These are phyloP conservation scores for Fusarium multiceps DNA, from an alignment of 2,329 filamentous ascomycete species.

Conservation along the genomic window DNA sequence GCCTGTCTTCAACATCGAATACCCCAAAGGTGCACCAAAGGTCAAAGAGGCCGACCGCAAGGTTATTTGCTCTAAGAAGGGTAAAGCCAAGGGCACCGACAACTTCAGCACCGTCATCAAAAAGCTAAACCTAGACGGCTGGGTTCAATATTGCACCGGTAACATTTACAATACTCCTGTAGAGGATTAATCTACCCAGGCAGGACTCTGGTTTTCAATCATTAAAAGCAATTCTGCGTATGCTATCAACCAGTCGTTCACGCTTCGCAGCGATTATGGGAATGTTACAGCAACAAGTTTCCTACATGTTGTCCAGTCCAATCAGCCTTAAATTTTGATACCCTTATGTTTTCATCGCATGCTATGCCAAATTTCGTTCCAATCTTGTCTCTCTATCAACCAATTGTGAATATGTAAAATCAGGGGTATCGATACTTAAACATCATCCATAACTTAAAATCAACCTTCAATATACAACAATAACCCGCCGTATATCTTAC, in stretches of 20 bases:
- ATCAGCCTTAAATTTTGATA: conserved; percentile 1
- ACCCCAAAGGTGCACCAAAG: conserved; percentile 63
- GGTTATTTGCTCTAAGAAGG: conserved; percentile 57
- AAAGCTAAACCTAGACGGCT: conserved; percentile 71
- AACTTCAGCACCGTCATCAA: conserved; percentile 74
- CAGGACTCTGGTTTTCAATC: background rate
- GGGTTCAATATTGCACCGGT: conserved; percentile 67
- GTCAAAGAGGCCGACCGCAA: conserved; percentile 51
- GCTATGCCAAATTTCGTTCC: background rate
- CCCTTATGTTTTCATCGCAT: background rate
- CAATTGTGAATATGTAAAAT: conserved; percentile 16
- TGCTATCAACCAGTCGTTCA: background rate
- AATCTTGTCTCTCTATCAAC: background rate
- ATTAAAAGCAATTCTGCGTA: background rate
- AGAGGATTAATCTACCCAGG: conserved; percentile 14
- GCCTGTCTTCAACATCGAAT: conserved; percentile 80
- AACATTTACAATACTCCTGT: conserved; percentile 45
- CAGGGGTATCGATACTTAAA: conserved; percentile 33
- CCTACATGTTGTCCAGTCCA: conserved; percentile 3
- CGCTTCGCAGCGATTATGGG: background rate
- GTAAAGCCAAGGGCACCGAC: conserved; percentile 54
- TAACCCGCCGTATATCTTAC: conserved; percentile 3
- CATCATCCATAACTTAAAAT: conserved; percentile 6
- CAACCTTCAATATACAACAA: conserved; percentile 1
- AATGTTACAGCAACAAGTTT: background rate